Evolutionary conservation across 1,284 basidiomycete genomes (phyloP).

Genomic region (Mixia osmundae): DNA sequence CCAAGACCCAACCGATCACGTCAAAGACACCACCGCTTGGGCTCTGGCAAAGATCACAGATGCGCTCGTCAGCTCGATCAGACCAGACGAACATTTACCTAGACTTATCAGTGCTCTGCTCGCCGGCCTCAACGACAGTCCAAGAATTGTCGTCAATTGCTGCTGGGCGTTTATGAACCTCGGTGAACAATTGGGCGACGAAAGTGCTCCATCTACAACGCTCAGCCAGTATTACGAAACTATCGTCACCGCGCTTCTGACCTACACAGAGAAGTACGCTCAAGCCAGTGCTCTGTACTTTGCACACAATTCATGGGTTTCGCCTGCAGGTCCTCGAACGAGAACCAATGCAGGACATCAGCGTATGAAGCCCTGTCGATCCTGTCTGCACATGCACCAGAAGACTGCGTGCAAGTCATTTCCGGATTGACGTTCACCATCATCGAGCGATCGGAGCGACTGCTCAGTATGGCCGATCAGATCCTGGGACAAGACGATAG

Average conservation of each 20-base stretch:
- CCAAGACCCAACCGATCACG: slow-evolving; percentile 56
- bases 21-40: slow-evolving; percentile 96
- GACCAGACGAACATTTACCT: slow-evolving; percentile 69
- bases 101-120: slow-evolving; percentile 65
- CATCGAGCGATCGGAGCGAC: slow-evolving; percentile 66
- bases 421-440: slow-evolving; percentile 62
- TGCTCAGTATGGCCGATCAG: slow-evolving; percentile 69
- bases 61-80: slow-evolving; percentile 61
- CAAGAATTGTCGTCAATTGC: slow-evolving; percentile 71
- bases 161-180: slow-evolving; percentile 95
- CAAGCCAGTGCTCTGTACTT: background rate
- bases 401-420: slow-evolving; percentile 57
- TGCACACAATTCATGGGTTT: slow-evolving; percentile 4
- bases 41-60: slow-evolving; percentile 91
- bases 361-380: slow-evolving; percentile 89
- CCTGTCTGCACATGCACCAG: slow-evolving; percentile 54
- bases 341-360: slow-evolving; percentile 77
- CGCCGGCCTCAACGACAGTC: slow-evolving; percentile 48
- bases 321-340: slow-evolving; percentile 44
- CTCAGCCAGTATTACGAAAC: slow-evolving; percentile 77
- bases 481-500: slow-evolving; percentile 86
- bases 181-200: slow-evolving; percentile 46
- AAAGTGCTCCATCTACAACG: slow-evolving; percentile 31
- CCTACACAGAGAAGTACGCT: background rate
- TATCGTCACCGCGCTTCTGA: slow-evolving; percentile 51